Evolutionary conservation across 148 eudicot genomes (phyloP).

Genomic region (Mesembryanthemum crystallinum): DNA sequence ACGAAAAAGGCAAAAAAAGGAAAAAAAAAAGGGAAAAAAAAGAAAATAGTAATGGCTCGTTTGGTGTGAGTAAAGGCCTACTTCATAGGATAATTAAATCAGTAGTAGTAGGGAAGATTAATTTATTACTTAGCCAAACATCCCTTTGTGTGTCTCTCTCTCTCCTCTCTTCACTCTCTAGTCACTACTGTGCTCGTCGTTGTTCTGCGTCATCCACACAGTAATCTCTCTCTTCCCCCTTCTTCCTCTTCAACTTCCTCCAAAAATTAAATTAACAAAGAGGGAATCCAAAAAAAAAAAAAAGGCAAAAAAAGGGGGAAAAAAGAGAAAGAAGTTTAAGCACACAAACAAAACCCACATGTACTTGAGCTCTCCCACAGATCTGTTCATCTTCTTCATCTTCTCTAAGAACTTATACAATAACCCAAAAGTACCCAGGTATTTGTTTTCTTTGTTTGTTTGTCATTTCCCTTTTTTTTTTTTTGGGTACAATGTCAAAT

Average conservation of each 20-base stretch:
- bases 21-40: too few relatives aligned
- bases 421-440: not conserved
- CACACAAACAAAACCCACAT: conserved; percentile 16
- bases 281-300: not conserved
- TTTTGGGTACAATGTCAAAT: not conserved
- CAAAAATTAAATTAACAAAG: not conserved
- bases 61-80: too few relatives aligned
- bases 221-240: conserved; percentile 3
- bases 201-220: conserved; percentile 3
- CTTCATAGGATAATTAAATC: too few relatives aligned
- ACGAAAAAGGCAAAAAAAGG: too few relatives aligned
- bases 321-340: not conserved
- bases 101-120: not conserved
- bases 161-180: not conserved
- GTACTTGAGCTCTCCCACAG: conserved; percentile 22
- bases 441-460: not conserved
- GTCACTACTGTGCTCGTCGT: conserved; percentile 1
- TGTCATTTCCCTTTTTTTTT: not conserved
- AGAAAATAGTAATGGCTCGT: too few relatives aligned
- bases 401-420: not conserved
- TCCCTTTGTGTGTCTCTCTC: not conserved
- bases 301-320: not conserved
- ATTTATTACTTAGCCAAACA: not conserved
- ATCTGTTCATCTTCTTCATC: conserved; percentile 17
- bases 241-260: not conserved